Evolutionary conservation across 176 grass and related monocot genomes (phyloP), one percentile per base, ranked within the genome.

Genomic region (Rhipidocladum racemiflorum): DNA sequence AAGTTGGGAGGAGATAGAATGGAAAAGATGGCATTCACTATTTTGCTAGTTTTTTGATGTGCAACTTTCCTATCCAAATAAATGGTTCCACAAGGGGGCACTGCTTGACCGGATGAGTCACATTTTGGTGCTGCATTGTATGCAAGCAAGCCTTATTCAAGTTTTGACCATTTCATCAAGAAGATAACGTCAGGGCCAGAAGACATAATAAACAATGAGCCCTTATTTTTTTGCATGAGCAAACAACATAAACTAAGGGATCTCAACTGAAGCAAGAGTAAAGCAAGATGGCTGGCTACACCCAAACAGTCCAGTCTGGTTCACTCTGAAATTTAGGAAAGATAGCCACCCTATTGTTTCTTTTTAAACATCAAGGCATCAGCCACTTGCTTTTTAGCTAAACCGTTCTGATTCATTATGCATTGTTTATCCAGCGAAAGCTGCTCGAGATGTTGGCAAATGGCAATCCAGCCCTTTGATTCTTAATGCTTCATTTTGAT

Each of bases 261-360:
- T 38, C 9, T 15, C 17, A 46, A 57, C 55, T 63, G 6, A 39
- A 18, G 4, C 21, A 56, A 54, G 51, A 55, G 51, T 55, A 55
- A 51, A 8, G 5, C 15, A 65, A 78, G 38, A 29, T 49, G 40
- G 43, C 61, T 63, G 46, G 14, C 18, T 12, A 40, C 20, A 32
- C 72, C 67, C 9, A 86, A 86, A 5, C 60, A 18, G 63, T 70
- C 13, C 53, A 71, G 44, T 14, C 49, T 46, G 39, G 23, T 76
- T 84, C 36, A 45, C 40, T 46, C 14, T 44, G 13, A 59, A 54
- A 84, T 18, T 50, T 28, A n/a, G 42, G 50, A 42, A 46, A 70
- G 51, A 59, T 68, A 84, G 64, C 24, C 48, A 28, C 38, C 49
- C 3, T 68, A 39, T 76, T 81, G 2, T 76, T 68, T 55, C 27